Conservation (phyloP, 2,329 filamentous ascomycete genomes). For the Diaporthe nobilis region DNA sequence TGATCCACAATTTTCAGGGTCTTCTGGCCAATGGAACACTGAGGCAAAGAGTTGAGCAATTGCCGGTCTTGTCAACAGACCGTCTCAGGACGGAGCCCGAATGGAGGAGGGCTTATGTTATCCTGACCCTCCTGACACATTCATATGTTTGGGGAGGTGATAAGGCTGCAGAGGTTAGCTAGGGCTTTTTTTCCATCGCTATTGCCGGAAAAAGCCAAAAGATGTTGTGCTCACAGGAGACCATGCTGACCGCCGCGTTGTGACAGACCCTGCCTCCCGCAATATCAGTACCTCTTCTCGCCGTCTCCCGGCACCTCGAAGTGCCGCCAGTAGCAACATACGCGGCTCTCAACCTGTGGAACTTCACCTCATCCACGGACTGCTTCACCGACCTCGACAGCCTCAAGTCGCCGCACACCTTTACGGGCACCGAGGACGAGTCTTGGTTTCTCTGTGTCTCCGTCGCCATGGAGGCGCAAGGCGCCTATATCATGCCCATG, state of each 20-base stretch:
- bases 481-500: slow-evolving; percentile 79
- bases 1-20: slow-evolving; percentile 76
- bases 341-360: slow-evolving; percentile 89
- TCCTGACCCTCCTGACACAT: slow-evolving; percentile 85
- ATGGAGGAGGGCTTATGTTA: slow-evolving; percentile 85
- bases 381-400: slow-evolving; percentile 77
- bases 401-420: slow-evolving; percentile 81
- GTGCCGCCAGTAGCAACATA: slow-evolving; percentile 93
- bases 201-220: not conserved
- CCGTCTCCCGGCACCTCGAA: slow-evolving; percentile 80
- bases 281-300: slow-evolving; percentile 82
- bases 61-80: slow-evolving; percentile 80
- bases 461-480: slow-evolving; percentile 89
- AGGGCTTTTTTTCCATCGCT: not conserved
- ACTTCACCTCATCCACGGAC: slow-evolving; percentile 73
- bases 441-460: slow-evolving; percentile 95
- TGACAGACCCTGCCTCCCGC: slow-evolving; percentile 76
- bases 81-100: slow-evolving; percentile 75
- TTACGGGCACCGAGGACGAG: slow-evolving; percentile 90
- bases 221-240: not conserved
- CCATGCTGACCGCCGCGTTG: slow-evolving; percentile 42
- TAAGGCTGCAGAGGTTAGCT: slow-evolving; percentile 76
- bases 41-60: slow-evolving; percentile 71
- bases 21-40: slow-evolving; percentile 76
- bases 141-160: slow-evolving; percentile 92